Base-by-base conservation (phyloP, 192 early-diverging fungal genomes). In the Backusella morwellensis region DNA sequence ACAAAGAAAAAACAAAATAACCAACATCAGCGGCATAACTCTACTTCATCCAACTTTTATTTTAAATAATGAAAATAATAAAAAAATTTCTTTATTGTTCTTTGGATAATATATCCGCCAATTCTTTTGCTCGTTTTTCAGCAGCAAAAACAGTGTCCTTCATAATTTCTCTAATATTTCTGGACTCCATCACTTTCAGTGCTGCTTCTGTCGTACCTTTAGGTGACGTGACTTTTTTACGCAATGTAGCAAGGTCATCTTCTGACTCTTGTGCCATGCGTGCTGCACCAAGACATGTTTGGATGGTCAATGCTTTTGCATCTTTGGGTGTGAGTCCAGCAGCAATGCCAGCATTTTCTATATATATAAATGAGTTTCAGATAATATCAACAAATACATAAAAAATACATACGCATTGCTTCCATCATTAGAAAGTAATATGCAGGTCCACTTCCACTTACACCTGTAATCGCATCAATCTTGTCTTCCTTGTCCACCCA, bases 351-450 rank as follows among this genome's bases (percentile, higher is more conserved):
- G 94, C 93, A 54, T 95, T 88, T 79, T 95, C 92, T 86, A 93
- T 90, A 15, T 85, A 87, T 78, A 92, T 93, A 26, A 79, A 92
- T 44, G 23, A 47, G 41, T 52, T 47, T 72, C 32, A 32, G 21
- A 29, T n/a, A 47, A 44, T 72, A 34, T 11, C 2, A 29, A 47
- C 12, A 34, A 14, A 72, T 26, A 72, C 7, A 47, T 2, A 6
- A 63, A 23, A 35, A 40, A 40, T 7, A 74, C 81, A 79, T 75
- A 83, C 81, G 91, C 87, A 97, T 92, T 11, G 91, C 90, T 84
- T 97, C 97, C 82, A 97, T 89, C 75, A 98, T 85, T 78, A 96
- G 81, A 86, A 98, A 98, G 82, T 97, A 98, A 80, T 98, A 98
- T 0, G 97, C 97, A 4, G 97, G 97, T 1, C 97, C 97, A 29